Base-by-base conservation (phyloP, 352 stramenopile genomes). In the Phytopythium delawarense region DNA sequence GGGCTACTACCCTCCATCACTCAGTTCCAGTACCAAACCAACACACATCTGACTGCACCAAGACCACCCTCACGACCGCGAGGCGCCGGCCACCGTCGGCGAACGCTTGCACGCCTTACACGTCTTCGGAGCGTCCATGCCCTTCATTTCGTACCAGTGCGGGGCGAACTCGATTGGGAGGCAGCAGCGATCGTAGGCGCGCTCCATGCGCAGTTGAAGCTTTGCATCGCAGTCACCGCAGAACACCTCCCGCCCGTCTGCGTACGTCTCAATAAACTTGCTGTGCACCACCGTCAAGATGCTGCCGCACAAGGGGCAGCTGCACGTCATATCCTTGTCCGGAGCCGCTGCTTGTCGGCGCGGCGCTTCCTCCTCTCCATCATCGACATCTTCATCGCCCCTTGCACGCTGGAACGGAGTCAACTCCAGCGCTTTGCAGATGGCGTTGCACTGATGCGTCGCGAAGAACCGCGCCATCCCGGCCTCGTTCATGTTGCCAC, bases 401-500 rank as follows among this genome's bases (percentile, higher is more conserved):
- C 42, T 49, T 28, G 18, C 0, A 25, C 18, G 20, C 16, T 20
- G 42, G 42, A 49, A 49, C 42, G 42, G 42, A 25, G 16, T 7
- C 42, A 49, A 25, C 0, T 7, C 7, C 20, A 80, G 50, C n/a
- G 62, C 42, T 13, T 8, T 56, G 18, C 75, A 81, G 2, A 79
- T 28, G 0, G 12, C 9, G 51, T 81, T 84, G 46, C 72, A 84
- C 37, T 68, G 2, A 32, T 81, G 72, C 2, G 70, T 72, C 1
- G 25, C 64, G 37, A 84, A 81, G 56, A 84, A 84, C 0, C 57
- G 50, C 6, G 59, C 39, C 64, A 84, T 79, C 1, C 72, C 75
- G 35, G 34, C 51, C 20, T 70, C 44, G 2, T 42, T 53, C 11
- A 71, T 39, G 23, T 84, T 80, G 3, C 70, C 65, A 18, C 39